Base-by-base conservation (phyloP, 495 filamentous ascomycete genomes). In the Aspergillus funiculosus region DNA sequence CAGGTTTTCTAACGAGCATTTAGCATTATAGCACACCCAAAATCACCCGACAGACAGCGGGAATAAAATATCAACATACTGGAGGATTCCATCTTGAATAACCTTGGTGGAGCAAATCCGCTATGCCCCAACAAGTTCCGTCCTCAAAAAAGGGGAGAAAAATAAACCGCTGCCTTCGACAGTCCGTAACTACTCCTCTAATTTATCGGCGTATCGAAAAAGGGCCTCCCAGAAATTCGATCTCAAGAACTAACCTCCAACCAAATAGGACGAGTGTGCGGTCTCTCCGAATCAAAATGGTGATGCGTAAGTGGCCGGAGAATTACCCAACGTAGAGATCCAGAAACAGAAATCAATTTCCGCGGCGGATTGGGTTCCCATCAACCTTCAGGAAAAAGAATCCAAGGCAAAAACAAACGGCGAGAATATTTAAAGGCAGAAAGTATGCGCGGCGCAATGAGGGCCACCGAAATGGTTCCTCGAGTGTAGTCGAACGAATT, bases 261-360 rank as follows among this genome's bases (percentile, higher is more conserved):
- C 13, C 17, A 13, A 15, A 14, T 7, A n/a, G 31, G 14, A 34
- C 2, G 4, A 34, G 31, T 11, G 17, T 10, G 22, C 35, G 19
- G 11, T 22, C 11, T n/a, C 19, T 38, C 17, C 17, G 35, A 38
- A 27, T 7, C 14, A 18, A 7, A 34, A 24, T 36, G 5, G 30
- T 25, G 14, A 34, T 40, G n/a, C 18, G 36, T 48, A 35, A 39
- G 45, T 36, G 30, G 34, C 27, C 39, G 41, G 39, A 43, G 30
- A 38, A 31, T 47, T 36, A 36, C 36, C 41, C 30, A 35, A 7
- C 0, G 29, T 41, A 46, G 17, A 15, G 14, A 31, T 39, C 44
- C 39, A 34, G 27, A 24, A 36, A 42, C 27, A 31, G 40, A 43
- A 26, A 11, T 14, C 21, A 18, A 28, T 19, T 37, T 37, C 31